Base-by-base conservation (phyloP, 2,329 filamentous ascomycete species). In the Cladosporium halotolerans region DNA sequence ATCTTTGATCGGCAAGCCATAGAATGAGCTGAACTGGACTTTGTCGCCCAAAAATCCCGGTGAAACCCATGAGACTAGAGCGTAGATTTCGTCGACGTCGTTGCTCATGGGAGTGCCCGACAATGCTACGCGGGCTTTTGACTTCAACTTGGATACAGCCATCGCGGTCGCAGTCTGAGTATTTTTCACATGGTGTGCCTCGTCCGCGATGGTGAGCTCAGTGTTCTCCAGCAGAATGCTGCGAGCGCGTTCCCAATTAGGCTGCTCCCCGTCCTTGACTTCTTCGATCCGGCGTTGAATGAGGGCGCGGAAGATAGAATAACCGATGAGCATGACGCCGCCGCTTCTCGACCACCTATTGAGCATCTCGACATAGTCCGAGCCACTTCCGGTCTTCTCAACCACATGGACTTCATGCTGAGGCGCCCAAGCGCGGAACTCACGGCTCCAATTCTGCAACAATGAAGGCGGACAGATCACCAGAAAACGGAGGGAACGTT, bases 91-190 rank as follows among this genome's bases (percentile, higher is more conserved):
- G 28, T 79, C 74, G 0, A 96, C 82, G 48, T 89, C 87, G 64
- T 96, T 96, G 4, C 88, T 84, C 48, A 96, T 74, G 0, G 91
- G 91, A 0, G 90, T 92, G 0, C 90, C 91, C 0, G 90, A 95
- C 57, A 96, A 75, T 5, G 89, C 91, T 58, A 96, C 87, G 9
- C 90, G 83, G 55, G 79, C 84, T 51, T 74, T 80, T 0, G 89
- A 87, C 55, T 68, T 75, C 64, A 96, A 85, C 9, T 73, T 68
- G 1, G 73, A 72, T 16, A 84, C 80, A 5, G 79, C 76, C 36
- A 68, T 58, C 41, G 82, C 74, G 33, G 85, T 71, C 16, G 75
- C 69, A 0, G 83, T 75, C 0, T 65, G 66, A 0, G 73, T 69
- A 57, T 89, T 90, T 69, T 93, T 95, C 65, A 96, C 71, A 18